These are phyloP conservation scores for Vaccinium darrowii DNA, from an alignment of 148 eudicot genomes.

Conservation along the genomic window DNA sequence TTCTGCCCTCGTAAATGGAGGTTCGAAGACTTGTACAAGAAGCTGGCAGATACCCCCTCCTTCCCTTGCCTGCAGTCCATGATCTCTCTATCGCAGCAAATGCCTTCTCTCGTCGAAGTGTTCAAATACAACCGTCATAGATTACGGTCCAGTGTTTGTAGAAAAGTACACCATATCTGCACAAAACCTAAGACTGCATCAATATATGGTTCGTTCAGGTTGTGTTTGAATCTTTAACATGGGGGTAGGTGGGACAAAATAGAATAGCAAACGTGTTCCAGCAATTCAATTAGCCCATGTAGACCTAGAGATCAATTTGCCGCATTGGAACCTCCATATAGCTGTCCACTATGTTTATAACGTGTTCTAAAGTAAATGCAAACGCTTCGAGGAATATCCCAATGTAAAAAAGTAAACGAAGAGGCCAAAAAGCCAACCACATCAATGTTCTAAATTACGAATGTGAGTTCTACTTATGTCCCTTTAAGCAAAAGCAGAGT, in stretches of 20 bases:
- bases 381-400: no score
- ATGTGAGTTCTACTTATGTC: not conserved
- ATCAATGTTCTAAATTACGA: constrained; percentile 1
- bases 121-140: constrained; percentile 73
- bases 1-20: constrained; percentile 1
- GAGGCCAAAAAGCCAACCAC: not conserved
- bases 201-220: not conserved
- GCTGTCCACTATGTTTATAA: constrained; percentile 63
- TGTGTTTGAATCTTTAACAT: no score
- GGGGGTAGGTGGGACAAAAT: not conserved
- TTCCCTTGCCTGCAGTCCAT: constrained; percentile 23
- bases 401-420: no score
- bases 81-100: constrained; percentile 72
- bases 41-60: constrained; percentile 71
- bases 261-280: constrained; percentile 72
- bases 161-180: constrained; percentile 68
- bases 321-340: constrained; percentile 56
- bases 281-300: constrained; percentile 73
- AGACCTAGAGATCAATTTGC: constrained; percentile 62
- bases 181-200: constrained; percentile 10
- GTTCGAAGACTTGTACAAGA: constrained; percentile 54
- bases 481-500: not conserved
- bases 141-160: constrained; percentile 81
- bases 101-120: constrained; percentile 37
- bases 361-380: constrained; percentile 28